phyloP scores from a whole-genome alignment of 1,139 yeast genomes.

The Saccharomyces hybrid region DNA sequence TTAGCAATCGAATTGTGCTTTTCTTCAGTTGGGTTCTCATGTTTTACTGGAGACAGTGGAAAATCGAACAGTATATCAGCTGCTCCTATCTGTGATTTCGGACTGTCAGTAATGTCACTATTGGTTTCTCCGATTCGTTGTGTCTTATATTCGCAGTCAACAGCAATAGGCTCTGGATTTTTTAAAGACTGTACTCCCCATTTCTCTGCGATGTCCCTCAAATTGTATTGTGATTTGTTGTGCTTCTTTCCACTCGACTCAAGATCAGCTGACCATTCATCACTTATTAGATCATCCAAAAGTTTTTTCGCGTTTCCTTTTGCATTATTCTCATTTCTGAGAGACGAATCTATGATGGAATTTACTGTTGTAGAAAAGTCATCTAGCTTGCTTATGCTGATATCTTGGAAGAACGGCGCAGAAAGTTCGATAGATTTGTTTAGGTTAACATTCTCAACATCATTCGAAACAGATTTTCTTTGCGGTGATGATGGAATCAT shows the following conservation, averaged over 20 bases:
- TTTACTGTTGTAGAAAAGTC: not conserved
- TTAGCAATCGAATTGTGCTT: not conserved
- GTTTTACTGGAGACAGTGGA: not conserved
- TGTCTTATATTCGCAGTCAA: not conserved
- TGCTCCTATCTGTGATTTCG: not conserved
- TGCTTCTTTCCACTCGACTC: not conserved
- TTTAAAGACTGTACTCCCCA: not conserved
- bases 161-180: not conserved
- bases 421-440: slow-evolving; percentile 6
- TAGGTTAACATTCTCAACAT: slow-evolving; percentile 3
- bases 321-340: not conserved
- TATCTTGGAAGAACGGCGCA: slow-evolving; percentile 11
- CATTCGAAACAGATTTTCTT: not conserved
- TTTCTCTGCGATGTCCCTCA: not conserved
- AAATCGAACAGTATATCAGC: not conserved
- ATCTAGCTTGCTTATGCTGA: slow-evolving; percentile 1
- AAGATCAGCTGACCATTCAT: not conserved
- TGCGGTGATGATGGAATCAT: not conserved
- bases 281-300: not conserved
- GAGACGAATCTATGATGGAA: not conserved
- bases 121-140: not conserved
- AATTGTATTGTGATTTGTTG: not conserved
- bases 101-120: not conserved
- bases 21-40: not conserved
- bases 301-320: not conserved